phyloP scores from a whole-genome alignment of 495 filamentous ascomycete species.

The Talaromyces thailandensis region DNA sequence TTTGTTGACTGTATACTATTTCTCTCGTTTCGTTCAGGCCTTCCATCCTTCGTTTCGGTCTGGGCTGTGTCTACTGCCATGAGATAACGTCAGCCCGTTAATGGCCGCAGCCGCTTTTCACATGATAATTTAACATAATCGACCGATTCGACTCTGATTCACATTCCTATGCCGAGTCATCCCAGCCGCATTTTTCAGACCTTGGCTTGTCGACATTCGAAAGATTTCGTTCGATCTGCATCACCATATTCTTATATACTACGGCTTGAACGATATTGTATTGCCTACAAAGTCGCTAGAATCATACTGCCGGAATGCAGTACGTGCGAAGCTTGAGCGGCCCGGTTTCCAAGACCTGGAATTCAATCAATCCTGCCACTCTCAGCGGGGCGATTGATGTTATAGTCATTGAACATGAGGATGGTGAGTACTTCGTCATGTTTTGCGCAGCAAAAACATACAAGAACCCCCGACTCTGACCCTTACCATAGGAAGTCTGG shows the following conservation, averaged over 20 bases:
- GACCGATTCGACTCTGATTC: neutral
- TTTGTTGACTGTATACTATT: neutral
- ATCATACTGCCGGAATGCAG: constrained; percentile 57
- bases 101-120: constrained; percentile 2
- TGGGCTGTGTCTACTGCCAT: neutral
- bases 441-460: neutral
- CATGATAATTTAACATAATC: constrained; percentile 2
- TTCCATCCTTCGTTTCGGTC: neutral
- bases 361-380: constrained; percentile 97
- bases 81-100: neutral
- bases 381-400: constrained; percentile 97
- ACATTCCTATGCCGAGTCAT: neutral
- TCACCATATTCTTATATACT: constrained; percentile 1
- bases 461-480: neutral
- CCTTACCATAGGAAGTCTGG: constrained; percentile 48
- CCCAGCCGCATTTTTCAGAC: neutral
- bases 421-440: constrained; percentile 47
- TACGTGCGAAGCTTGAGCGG: constrained; percentile 95
- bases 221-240: neutral
- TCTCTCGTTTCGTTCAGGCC: neutral
- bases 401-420: constrained; percentile 95
- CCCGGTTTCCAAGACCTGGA: constrained; percentile 97
- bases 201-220: neutral
- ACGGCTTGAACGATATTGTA: neutral
- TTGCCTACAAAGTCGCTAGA: neutral